Evolutionary conservation across 2,329 filamentous ascomycete genomes (phyloP).

Genomic region (Dactylellina leptospora): DNA sequence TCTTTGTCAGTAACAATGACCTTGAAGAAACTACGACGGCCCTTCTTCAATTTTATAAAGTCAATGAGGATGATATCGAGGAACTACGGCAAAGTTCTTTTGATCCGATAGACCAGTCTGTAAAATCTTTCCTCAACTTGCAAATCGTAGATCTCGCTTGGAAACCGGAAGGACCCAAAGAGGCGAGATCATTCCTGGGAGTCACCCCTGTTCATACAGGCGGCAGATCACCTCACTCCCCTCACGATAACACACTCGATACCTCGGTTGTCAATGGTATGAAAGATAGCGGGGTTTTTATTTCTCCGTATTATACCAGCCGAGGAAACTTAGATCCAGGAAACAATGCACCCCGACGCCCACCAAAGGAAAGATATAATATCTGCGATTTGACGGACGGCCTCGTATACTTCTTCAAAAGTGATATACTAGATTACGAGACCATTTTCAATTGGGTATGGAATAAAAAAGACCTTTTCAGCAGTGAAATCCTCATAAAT

Average conservation of each 20-base stretch:
- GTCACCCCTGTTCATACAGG: neutral
- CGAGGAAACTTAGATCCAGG: conserved; percentile 11
- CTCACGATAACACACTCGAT: conserved; percentile 31
- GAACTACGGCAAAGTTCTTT: neutral
- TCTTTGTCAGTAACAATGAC: neutral
- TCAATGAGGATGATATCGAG: conserved; percentile 1
- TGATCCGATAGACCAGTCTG: conserved; percentile 23
- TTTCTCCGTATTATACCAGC: conserved; percentile 17
- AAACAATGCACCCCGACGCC: neutral
- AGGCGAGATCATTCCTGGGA: conserved; percentile 18
- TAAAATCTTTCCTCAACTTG: conserved; percentile 19
- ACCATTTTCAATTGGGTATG: conserved; percentile 24
- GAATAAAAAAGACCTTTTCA: conserved; percentile 17
- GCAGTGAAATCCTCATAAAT: conserved; percentile 17
- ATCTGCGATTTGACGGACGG: conserved; percentile 26
- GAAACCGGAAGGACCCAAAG: conserved; percentile 13
- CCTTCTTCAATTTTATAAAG: conserved; percentile 3
- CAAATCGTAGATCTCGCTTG: conserved; percentile 15
- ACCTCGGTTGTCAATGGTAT: conserved; percentile 17
- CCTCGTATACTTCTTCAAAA: conserved; percentile 18
- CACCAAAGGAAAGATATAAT: conserved; percentile 27
- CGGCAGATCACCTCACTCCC: conserved; percentile 1
- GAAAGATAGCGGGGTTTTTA: conserved; percentile 7
- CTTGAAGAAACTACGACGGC: neutral
- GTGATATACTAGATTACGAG: conserved; percentile 10